Base-by-base conservation (phyloP, 441 rosid genomes). In the Jatropha podagrica region DNA sequence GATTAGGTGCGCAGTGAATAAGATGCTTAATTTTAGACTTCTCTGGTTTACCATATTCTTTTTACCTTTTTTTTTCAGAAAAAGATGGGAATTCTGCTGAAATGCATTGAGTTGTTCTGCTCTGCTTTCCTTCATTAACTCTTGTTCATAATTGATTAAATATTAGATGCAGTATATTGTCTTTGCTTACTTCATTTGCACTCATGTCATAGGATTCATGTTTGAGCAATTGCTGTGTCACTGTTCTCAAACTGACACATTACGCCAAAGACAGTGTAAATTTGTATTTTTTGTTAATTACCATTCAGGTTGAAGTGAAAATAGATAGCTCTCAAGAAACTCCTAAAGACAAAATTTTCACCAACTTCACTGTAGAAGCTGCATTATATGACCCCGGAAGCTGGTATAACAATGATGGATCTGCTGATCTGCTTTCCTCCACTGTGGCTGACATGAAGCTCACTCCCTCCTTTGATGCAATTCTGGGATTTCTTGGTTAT, bases 291-390 rank as follows among this genome's bases (percentile, higher is more conserved):
- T 78, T 65, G 58, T 41, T 54, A 26, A 32, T 55, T 12, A 18
- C 65, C 20, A 59, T 74, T 60, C 90, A 96, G 99, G 94, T 93
- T 81, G 99, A 94, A 90, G 97, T 94, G 81, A 89, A 90, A 83
- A 82, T 96, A 79, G 95, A 94, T 82, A 81, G 83, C 78, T 78
- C 86, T 64, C 79, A 17, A 81, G 88, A 85, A 75, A 80, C 82
- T n/a, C 83, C 89, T 27, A 85, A 85, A 82, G 91, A 88, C 60
- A 81, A 77, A 56, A 77, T 86, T 78, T 85, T 86, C 52, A 74
- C 85, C 41, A 87, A 90, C 86, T 91, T 87, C 81, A 70, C 74
- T 80, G 73, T 96, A 59, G 98, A 94, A 85, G 99, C 93, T 80
- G 91, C 90, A 65, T 74, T 96, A 69, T 96, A 83, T 81, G 97